Base-by-base conservation (phyloP, 169 alveolate genomes). In the Eimeria praecox region DNA sequence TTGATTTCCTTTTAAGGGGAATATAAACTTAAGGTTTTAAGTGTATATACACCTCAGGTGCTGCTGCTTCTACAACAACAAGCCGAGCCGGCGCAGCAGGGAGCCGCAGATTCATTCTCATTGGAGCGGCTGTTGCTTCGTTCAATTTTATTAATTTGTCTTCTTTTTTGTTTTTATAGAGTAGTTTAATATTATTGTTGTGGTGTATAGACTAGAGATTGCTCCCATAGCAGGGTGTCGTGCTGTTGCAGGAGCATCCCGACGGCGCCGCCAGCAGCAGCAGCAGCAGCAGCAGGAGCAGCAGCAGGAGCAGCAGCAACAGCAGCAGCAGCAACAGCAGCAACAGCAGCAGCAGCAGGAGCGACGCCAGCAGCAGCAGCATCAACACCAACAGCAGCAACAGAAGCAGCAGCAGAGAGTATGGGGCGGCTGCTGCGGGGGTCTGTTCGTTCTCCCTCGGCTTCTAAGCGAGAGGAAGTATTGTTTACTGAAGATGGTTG, bases 401-500 rank as follows among this genome's bases (percentile, higher is more conserved):
- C 66, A 56, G 66, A 16, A 56, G 66, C 66, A 56, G 66, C 66
- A 56, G 12, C 66, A 56, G 24, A 38, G 44, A 69, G 44, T 27
- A 69, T 69, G 82, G 24, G 18, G 82, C 8, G 82, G 35, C 44
- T 69, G 38, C 82, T 69, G 38, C 82, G 44, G 2, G 82, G 82
- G 35, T 14, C 30, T 38, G 62, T 18, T 49, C 38, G 62, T 64
- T 77, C 87, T 38, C 33, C 88, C 54, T 30, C 62, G 12, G 59
- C 64, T 1, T 27, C 35, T 6, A 90, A 90, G 80, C 35, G 95
- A 77, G 75, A 82, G 66, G 95, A 73, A 3, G 71, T 90, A 16
- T n/a, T 54, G 24, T 90, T 73, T 38, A 88, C 82, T 14, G 95
- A 90, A 59, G 95, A 90, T 1, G 80, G 78, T 8, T 90, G 95